Percentiles rank a stretch among this genome's conserved stretches.
Evolutionary conservation across 306 rosid species (phyloP).

Genomic region (Casuarina cunninghamiana): DNA sequence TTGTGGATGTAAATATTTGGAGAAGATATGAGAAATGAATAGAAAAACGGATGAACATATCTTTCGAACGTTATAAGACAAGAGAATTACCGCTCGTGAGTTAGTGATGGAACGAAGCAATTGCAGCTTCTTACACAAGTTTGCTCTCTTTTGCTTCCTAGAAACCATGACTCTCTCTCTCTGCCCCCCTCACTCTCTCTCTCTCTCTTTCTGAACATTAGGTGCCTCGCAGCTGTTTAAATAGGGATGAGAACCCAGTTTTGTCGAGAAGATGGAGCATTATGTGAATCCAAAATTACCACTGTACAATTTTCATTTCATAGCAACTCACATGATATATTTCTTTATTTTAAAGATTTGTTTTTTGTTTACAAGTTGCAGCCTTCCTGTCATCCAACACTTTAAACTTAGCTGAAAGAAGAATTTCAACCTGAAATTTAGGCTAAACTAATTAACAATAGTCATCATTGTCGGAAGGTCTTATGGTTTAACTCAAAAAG

Average conservation of each 20-base stretch:
- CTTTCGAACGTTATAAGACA: conserved; percentile 1
- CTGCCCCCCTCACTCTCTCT: background rate
- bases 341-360: background rate
- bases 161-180: conserved; percentile 48
- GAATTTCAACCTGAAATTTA: background rate
- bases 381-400: background rate
- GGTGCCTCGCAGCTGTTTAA: conserved; percentile 24
- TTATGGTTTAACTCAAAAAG: too few relatives aligned
- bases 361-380: background rate
- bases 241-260: conserved; percentile 38
- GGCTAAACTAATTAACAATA: too few relatives aligned
- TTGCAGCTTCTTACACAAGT: conserved; percentile 48
- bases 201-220: conserved; percentile 20
- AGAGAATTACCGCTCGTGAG: conserved; percentile 47
- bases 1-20: background rate
- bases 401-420: background rate
- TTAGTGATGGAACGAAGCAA: conserved; percentile 54
- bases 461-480: too few relatives aligned
- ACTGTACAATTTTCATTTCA: background rate
- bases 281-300: background rate
- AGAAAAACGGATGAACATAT: conserved; percentile 5
- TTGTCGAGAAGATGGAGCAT: background rate
- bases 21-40: background rate
- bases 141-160: conserved; percentile 47
- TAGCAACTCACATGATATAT: background rate